These are phyloP conservation scores for Boletellus emodensis DNA, from an alignment of 768 basidiomycete species.

Conservation along the genomic window DNA sequence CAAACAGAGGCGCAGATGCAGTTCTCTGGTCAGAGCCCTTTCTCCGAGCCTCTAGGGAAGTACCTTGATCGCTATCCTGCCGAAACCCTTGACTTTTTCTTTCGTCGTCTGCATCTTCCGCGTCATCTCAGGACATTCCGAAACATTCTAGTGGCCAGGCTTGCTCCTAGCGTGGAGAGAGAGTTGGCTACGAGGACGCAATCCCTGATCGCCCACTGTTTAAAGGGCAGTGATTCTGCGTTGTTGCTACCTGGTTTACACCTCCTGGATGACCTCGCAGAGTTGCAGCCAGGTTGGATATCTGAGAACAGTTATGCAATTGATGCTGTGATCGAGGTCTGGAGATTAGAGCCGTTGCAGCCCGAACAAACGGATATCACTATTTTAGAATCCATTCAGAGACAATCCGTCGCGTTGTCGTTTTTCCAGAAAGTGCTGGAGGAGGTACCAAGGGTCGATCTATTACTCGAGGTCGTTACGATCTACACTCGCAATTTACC, in stretches of 20 bases:
- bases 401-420: conserved; percentile 62
- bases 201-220: conserved; percentile 46
- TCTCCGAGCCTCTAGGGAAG: conserved; percentile 87
- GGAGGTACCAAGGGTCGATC: conserved; percentile 72
- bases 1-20: conserved; percentile 91
- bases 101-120: conserved; percentile 71
- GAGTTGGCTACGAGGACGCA: conserved; percentile 63
- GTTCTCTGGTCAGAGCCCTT: conserved; percentile 84
- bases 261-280: conserved; percentile 72
- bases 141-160: conserved; percentile 72
- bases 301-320: conserved; percentile 61
- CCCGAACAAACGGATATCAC: conserved; percentile 41
- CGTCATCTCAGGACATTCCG: conserved; percentile 80
- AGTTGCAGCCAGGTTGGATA: conserved; percentile 68
- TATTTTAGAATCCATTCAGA: conserved; percentile 49
- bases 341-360: conserved; percentile 52
- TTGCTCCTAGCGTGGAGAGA: conserved; percentile 71
- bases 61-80: conserved; percentile 88
- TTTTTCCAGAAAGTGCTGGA: conserved; percentile 75
- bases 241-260: conserved; percentile 67
- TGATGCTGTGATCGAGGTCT: conserved; percentile 67
- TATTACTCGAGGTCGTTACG: conserved; percentile 84
- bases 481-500: conserved; percentile 77
- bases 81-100: conserved; percentile 83
- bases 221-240: conserved; percentile 46